Evolutionary conservation across 2,329 filamentous ascomycete species (phyloP), one percentile per base, ranked within the genome.

Genomic region (Emydomyces testavorans): DNA sequence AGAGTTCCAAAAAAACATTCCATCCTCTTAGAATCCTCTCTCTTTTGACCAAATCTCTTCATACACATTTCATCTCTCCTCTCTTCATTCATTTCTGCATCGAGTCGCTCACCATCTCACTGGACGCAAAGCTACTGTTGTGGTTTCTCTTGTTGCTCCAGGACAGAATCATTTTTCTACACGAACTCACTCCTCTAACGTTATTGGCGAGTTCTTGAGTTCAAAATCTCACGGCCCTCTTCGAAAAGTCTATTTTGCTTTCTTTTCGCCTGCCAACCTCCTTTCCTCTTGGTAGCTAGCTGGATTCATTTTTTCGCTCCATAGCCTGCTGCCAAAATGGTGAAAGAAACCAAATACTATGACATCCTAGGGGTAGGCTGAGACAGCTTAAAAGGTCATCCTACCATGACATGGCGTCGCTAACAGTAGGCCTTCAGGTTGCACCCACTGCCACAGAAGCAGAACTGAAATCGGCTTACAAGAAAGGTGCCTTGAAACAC

Each of bases 391-490:
- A 24, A 16, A 2, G 16, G 39, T 5, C 11, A 35, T 11, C 23
- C 13, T 31, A 6, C 28, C 2, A 16, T 16, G 26, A 34, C 18
- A 16, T 18, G 15, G 16, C 24, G 16, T 38, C n/a, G 26, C 28
- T 47, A 41, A 50, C 45, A 21, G 6, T 4, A 23, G 13, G 6
- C 32, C n/a, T 39, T 18, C 15, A 93, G 86, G 85, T 93, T 57
- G 56, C 83, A 59, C 82, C 86, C 55, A 80, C 77, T 60, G 85
- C 85, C 56, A 83, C 83, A 50, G 90, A 96, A 60, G 73, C 82
- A 57, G 84, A 95, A 69, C 73, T 98, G 56, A 95, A 92, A 74
- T 88, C 89, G 62, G 88, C 90, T 29, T 98, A 98, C 71, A 86
- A 89, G 65, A 95, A 93, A 67, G 80, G 85, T 50, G 92, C 92